Evolutionary conservation across 179 eudicot species (phyloP).

Genomic region (Spergularia azorica): DNA sequence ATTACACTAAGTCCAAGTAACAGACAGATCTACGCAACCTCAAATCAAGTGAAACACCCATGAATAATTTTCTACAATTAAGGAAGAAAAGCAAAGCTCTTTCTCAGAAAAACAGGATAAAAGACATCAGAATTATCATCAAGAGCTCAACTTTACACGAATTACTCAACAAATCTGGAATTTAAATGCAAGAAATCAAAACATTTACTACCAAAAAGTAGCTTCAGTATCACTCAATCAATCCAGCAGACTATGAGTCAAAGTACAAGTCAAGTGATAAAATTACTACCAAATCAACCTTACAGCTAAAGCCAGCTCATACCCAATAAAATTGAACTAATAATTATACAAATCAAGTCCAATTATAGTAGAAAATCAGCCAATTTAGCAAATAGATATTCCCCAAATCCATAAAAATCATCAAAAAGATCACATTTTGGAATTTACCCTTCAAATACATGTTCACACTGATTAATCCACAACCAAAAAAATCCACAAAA

Average conservation of each 20-base stretch:
- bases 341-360: slow-evolving; percentile 18
- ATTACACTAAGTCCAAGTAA: not conserved
- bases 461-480: not conserved
- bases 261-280: slow-evolving; percentile 14
- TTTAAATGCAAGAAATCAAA: slow-evolving; percentile 8
- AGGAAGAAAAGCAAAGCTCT: slow-evolving; percentile 4
- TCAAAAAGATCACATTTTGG: not conserved
- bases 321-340: slow-evolving; percentile 5
- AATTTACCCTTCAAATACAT: slow-evolving; percentile 12
- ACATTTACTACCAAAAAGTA: slow-evolving; percentile 11
- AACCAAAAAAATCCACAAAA: not conserved
- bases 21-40: slow-evolving; percentile 26
- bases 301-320: not conserved
- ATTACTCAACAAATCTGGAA: slow-evolving; percentile 21
- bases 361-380: slow-evolving; percentile 18
- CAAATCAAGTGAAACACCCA: slow-evolving; percentile 21
- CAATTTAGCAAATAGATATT: slow-evolving; percentile 29
- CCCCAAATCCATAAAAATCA: slow-evolving; percentile 4
- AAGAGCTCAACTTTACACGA: slow-evolving; percentile 9
- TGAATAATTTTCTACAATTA: not conserved
- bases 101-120: not conserved
- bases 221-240: not conserved
- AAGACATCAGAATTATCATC: not conserved
- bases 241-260: slow-evolving; percentile 22
- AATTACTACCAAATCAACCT: slow-evolving; percentile 16